Evolutionary conservation across 2,329 filamentous ascomycete genomes (phyloP).

Genomic region (Remersonia thermophila): DNA sequence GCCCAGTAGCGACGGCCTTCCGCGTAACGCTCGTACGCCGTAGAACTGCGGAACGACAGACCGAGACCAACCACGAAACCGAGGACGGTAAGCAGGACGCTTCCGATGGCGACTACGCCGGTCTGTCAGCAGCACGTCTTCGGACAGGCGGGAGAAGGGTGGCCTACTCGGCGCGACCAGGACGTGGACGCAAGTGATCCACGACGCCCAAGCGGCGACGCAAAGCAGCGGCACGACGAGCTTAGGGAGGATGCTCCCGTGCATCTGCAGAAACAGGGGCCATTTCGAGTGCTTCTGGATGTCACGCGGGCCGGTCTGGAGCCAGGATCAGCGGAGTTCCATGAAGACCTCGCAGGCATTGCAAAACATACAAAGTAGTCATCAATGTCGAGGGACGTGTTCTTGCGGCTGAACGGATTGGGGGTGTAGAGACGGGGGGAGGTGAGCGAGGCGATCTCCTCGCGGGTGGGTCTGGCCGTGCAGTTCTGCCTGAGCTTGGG

Average conservation of each 20-base stretch:
- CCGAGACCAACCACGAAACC: constrained; percentile 75
- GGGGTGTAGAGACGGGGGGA: constrained; percentile 19
- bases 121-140: background rate
- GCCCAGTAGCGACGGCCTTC: constrained; percentile 47
- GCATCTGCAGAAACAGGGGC: constrained; percentile 64
- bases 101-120: constrained; percentile 39
- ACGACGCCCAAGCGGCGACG: constrained; percentile 52
- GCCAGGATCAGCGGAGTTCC: background rate
- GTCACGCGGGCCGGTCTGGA: constrained; percentile 48
- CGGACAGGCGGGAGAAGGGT: too few species aligned
- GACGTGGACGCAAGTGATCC: constrained; percentile 42
- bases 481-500: constrained; percentile 6
- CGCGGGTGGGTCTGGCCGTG: constrained; percentile 7
- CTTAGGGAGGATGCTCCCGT: constrained; percentile 60
- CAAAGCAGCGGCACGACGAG: constrained; percentile 59
- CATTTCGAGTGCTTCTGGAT: constrained; percentile 65
- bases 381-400: constrained; percentile 27
- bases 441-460: constrained; percentile 17
- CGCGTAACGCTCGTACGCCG: constrained; percentile 58
- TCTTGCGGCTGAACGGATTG: constrained; percentile 22
- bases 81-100: constrained; percentile 67
- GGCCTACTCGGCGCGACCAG: constrained; percentile 1
- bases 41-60: constrained; percentile 65
- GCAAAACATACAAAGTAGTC: constrained; percentile 31
- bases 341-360: background rate